Evolutionary conservation across 108 stramenopile genomes (phyloP), one percentile per base, ranked within the genome.

Genomic region (Skeletonema grethae): DNA sequence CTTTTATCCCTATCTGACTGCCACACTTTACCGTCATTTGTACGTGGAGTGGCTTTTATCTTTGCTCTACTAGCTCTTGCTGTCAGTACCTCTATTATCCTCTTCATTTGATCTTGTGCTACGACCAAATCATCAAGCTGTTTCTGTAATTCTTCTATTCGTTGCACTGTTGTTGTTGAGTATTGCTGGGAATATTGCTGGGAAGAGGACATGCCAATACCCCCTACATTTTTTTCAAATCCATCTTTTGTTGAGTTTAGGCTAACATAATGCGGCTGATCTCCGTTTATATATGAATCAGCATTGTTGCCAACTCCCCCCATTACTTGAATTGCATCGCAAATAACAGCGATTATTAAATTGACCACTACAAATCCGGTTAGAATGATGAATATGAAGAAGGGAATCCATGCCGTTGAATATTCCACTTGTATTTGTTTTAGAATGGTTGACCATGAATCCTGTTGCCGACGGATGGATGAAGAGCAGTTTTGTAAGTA

Each of bases 331-430:
- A 92, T 78, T 36, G 88, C 88, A 61, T 92, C 90, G 41, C 90
- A 92, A 65, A 92, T 92, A 11, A 92, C 88, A 57, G 90, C 90
- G 79, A 92, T 88, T 48, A 92, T 92, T 29, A 92, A 69, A 68
- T 92, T 92, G 15, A 89, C 85, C 13, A 88, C 83, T 9, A 92
- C 83, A 75, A 92, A 92, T 24, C 85, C 90, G 11, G 87, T 80
- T 55, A 86, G 80, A 16, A 89, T 80, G 34, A 89, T 84, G 77
- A 87, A 92, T 5, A 58, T 53, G 60, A 88, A 46, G 58, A 89
- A 82, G 38, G 83, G 87, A 6, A 82, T 41, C 86, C 87, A 87
- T 16, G 87, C 80, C 87, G 83, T 87, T 13, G 67, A 43, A 59
- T 87, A 82, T 15, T 36, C 59, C 3, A 15, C 63, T 60, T 77